Evolutionary conservation across 805 yeast genomes (phyloP), one percentile per base, ranked within the genome.

Genomic region (Candida nemodendra): DNA sequence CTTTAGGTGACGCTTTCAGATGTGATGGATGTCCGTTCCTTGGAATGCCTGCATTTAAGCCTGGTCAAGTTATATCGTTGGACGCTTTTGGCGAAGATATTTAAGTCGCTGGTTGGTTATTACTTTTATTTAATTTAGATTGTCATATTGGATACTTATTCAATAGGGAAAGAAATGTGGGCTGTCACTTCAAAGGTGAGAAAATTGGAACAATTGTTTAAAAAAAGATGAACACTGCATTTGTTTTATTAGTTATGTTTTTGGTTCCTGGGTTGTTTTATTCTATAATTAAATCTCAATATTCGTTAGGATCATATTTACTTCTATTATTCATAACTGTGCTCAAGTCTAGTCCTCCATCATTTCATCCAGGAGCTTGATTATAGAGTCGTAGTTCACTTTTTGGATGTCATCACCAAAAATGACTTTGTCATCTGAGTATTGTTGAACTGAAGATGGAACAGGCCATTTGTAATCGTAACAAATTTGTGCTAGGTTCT

Each of bases 1-100:
- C 98, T 0, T 72, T 93, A 34, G 99, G 99, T 30, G 99, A 93
- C 62, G 99, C 99, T 0, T 93, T 93, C 68, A 73, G 99, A 57
- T 93, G 99, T 62, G 95, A 90, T 51, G 97, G 98, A 2, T 93
- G 99, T 66, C 99, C 99, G 27, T 93, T 82, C 64, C 68, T 93
- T 50, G 99, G 99, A 0, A 70, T 93, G 31, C 99, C 99, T 12
- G 97, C 99, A 3, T 93, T 93, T 74, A 89, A 89, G 65, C 99
- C 98, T 1, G 99, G 99, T 36, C 95, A 93, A 66, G 81, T 81
- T 9, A 79, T 93, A 38, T 80, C 83, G 22, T 66, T 91, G 46
- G 88, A 76, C 53, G 75, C 78, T 37, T 78, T 84, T 51, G 84
- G 83, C 27, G 95, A 84, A 61, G 95, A 87, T 59, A 71, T 85